Conservation (phyloP, 73 alveolate genomes). For the Stentor roeselii region DNA sequence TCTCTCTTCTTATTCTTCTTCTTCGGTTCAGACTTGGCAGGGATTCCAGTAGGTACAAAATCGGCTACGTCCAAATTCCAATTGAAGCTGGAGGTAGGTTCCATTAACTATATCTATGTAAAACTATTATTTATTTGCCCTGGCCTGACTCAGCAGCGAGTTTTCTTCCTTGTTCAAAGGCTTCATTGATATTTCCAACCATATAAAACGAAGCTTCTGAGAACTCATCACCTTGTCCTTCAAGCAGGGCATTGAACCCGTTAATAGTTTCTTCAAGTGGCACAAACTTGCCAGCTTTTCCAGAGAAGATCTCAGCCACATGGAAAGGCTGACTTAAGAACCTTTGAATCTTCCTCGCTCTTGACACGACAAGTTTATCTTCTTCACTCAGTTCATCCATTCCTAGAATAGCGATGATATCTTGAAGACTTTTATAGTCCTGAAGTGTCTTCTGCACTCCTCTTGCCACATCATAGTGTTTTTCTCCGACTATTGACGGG, state of each 20-base stretch:
- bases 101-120: neutral
- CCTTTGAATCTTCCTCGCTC: conserved; percentile 91
- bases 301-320: conserved; percentile 90
- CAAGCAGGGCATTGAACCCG: conserved; percentile 57
- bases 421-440: conserved; percentile 90
- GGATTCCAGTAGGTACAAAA: neutral
- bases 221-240: conserved; percentile 88
- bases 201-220: conserved; percentile 95
- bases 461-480: conserved; percentile 74
- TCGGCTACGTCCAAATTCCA: neutral
- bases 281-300: conserved; percentile 87
- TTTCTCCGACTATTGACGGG: conserved; percentile 88
- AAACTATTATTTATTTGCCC: conserved; percentile 19
- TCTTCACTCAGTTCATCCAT: conserved; percentile 96
- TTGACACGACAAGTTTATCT: conserved; percentile 87
- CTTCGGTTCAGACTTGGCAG: neutral
- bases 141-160: conserved; percentile 65
- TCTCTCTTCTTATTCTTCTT: no score
- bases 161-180: conserved; percentile 70
- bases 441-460: conserved; percentile 81
- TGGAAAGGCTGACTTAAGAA: conserved; percentile 84
- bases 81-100: neutral
- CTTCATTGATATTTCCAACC: conserved; percentile 90
- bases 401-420: conserved; percentile 97
- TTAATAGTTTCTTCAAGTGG: conserved; percentile 78